Percentiles rank a stretch among this genome's conserved stretches.
These are phyloP conservation scores for Ampelocalamus luodianensis DNA, from an alignment of 176 grass and related monocot species.

Conservation along the genomic window DNA sequence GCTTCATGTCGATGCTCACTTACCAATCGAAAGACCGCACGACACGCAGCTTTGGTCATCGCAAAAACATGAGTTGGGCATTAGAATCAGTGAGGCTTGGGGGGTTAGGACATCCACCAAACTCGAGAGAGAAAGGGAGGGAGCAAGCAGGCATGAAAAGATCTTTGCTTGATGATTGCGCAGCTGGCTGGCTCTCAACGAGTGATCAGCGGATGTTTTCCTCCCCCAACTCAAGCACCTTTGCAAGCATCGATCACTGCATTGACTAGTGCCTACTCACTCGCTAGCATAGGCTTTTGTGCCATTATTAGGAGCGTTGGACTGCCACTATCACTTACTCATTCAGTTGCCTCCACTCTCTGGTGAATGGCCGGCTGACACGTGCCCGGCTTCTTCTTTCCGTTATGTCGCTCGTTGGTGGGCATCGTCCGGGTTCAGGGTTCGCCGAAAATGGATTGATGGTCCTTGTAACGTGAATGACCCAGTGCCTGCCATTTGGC, in stretches of 20 bases:
- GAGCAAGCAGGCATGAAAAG: background rate
- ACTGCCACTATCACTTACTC: conserved; percentile 16
- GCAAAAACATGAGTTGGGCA: background rate
- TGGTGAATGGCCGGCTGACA: conserved; percentile 4
- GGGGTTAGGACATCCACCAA: background rate
- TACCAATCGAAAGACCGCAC: background rate
- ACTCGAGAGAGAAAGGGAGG: background rate
- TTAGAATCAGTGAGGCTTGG: background rate
- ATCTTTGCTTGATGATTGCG: background rate
- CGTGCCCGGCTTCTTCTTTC: background rate
- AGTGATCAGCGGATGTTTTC: background rate
- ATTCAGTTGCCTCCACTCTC: background rate
- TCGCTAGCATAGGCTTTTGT: background rate
- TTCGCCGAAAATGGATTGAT: background rate
- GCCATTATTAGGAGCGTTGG: background rate
- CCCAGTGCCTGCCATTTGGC: background rate
- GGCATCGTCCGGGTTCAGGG: background rate
- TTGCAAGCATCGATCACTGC: background rate
- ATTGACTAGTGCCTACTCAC: background rate
- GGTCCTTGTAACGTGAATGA: background rate
- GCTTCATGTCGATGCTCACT: background rate
- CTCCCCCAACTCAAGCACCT: conserved; percentile 10
- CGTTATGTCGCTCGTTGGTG: background rate
- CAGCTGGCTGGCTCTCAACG: background rate
- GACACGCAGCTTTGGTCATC: background rate